These are phyloP conservation scores for Paraconiothyrium brasiliense DNA, from an alignment of 2,329 filamentous ascomycete genomes.

Conservation along the genomic window DNA sequence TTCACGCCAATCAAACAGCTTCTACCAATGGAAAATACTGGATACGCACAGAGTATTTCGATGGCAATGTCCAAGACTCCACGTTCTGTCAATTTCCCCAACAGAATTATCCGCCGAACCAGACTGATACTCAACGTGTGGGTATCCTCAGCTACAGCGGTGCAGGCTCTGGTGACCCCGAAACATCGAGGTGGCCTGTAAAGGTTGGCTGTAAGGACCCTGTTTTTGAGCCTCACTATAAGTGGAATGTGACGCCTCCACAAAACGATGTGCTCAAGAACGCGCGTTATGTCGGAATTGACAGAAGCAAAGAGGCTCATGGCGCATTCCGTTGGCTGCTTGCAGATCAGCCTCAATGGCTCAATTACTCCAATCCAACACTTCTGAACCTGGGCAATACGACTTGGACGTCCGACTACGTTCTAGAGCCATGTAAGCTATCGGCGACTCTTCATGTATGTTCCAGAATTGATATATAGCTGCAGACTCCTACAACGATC, in stretches of 20 bases:
- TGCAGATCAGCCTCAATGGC: conserved; percentile 29
- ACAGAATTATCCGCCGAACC: conserved; percentile 5
- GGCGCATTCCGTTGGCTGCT: conserved; percentile 27
- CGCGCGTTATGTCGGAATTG: conserved; percentile 24
- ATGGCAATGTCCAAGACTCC: conserved; percentile 13
- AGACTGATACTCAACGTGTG: conserved; percentile 19
- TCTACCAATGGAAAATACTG: conserved; percentile 51
- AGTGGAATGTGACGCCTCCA: conserved; percentile 27
- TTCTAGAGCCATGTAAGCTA: conserved; percentile 25
- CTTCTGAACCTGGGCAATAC: conserved; percentile 27
- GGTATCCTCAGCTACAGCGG: conserved; percentile 32
- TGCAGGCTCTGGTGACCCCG: conserved; percentile 20
- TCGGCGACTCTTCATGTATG: no score
- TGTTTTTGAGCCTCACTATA: conserved; percentile 21
- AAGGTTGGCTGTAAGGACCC: conserved; percentile 27
- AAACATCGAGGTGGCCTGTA: conserved; percentile 15
- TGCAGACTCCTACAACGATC: conserved; percentile 24
- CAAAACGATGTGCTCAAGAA: conserved; percentile 27
- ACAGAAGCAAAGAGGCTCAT: conserved; percentile 11
- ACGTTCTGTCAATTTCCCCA: conserved; percentile 14
- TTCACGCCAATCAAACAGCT: conserved; percentile 49
- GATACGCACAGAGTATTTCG: conserved; percentile 48
- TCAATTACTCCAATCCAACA: conserved; percentile 30
- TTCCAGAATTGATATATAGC: neutral
- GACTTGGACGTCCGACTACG: conserved; percentile 30